phyloP scores from a whole-genome alignment of 2,329 filamentous ascomycete species.

The Ascochyta pisi region DNA sequence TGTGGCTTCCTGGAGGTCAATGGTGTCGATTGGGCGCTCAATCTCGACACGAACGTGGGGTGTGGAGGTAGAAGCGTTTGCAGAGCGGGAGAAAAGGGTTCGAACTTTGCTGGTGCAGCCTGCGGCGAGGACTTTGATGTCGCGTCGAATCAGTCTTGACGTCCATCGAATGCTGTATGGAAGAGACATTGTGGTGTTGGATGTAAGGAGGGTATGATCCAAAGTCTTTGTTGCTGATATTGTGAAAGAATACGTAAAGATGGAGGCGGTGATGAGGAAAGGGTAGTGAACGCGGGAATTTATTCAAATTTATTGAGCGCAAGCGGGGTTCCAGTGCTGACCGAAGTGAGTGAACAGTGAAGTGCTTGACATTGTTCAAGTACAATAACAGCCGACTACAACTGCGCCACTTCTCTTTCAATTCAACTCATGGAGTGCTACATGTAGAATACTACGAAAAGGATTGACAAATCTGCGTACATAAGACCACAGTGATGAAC shows the following conservation, averaged over 20 bases:
- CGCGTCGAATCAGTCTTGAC: constrained; percentile 27
- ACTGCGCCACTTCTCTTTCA: background rate
- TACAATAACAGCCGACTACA: background rate
- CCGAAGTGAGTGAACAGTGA: background rate
- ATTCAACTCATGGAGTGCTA: background rate
- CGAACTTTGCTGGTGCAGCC: constrained; percentile 3
- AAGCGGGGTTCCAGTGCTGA: background rate
- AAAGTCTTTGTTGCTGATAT: background rate
- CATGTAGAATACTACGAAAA: background rate
- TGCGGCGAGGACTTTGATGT: constrained; percentile 21
- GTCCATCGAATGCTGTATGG: constrained; percentile 19
- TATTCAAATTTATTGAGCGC: background rate
- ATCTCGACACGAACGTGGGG: background rate
- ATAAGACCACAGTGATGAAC: background rate
- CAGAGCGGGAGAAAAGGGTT: background rate
- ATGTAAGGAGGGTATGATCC: background rate
- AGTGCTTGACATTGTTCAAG: background rate
- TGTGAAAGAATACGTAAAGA: background rate
- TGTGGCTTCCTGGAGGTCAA: background rate
- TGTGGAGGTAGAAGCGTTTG: background rate
- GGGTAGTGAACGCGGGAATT: background rate
- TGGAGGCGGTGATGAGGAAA: background rate
- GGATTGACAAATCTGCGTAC: background rate
- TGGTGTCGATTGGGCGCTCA: background rate
- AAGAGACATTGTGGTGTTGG: background rate